Evolutionary conservation across 495 filamentous ascomycete genomes (phyloP).

Genomic region (Ascodesmis nigricans): DNA sequence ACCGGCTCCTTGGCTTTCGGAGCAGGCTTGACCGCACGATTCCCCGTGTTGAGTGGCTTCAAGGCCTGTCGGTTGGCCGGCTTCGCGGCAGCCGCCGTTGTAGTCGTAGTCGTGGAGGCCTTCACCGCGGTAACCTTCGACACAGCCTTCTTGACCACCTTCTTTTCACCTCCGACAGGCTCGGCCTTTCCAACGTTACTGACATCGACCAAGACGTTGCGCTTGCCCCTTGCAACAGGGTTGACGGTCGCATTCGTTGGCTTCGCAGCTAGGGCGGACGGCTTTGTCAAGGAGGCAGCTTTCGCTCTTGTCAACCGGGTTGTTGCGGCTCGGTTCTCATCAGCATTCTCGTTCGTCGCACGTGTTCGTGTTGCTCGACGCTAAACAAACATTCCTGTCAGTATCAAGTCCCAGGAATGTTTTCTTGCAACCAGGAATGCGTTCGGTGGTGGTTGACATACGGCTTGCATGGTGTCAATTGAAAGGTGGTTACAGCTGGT

Average conservation of each 20-base stretch:
- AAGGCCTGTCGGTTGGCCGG: constrained; percentile 11
- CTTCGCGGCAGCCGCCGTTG: constrained; percentile 16
- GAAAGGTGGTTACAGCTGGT: too few relatives aligned
- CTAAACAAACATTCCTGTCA: constrained; percentile 3
- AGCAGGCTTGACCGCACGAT: constrained; percentile 16
- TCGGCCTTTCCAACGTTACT: constrained; percentile 82
- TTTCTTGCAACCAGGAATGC: too few relatives aligned
- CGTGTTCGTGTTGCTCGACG: constrained; percentile 35
- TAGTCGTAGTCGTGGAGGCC: constrained; percentile 28
- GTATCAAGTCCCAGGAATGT: too few relatives aligned
- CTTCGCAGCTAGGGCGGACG: constrained; percentile 51
- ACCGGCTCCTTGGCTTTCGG: constrained; percentile 16
- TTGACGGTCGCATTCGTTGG: constrained; percentile 32
- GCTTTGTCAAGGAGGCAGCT: constrained; percentile 30
- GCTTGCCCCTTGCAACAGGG: constrained; percentile 34
- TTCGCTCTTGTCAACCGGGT: constrained; percentile 84
- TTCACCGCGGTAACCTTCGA: constrained; percentile 30
- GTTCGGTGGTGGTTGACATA: too few relatives aligned
- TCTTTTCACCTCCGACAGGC: constrained; percentile 32
- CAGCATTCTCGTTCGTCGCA: constrained; percentile 61
- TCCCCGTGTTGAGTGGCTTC: constrained; percentile 11
- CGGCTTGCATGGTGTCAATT: too few relatives aligned
- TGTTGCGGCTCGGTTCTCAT: constrained; percentile 55
- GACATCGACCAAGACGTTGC: constrained; percentile 70
- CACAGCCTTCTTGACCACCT: constrained; percentile 23